A percentile compares a stretch with the other conserved stretches of the same genome.
phyloP scores from a whole-genome alignment of 2,329 filamentous ascomycete genomes.

The Leptodontidium sp. region DNA sequence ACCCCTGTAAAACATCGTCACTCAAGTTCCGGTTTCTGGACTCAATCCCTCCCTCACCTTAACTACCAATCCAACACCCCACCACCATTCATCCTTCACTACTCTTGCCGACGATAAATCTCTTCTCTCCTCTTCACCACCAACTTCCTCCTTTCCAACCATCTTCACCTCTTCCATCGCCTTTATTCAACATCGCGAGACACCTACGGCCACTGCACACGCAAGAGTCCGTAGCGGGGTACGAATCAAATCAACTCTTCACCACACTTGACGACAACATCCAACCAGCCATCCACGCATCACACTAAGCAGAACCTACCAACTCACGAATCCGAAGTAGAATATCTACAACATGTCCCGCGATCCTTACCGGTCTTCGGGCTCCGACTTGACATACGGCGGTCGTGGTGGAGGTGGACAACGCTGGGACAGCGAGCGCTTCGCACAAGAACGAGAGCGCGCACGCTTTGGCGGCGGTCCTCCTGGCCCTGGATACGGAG shows the following conservation, averaged over 20 bases:
- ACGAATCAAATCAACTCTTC: constrained; percentile 14
- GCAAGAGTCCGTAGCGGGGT: constrained; percentile 20
- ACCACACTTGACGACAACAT: constrained; percentile 3
- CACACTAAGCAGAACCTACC: background rate
- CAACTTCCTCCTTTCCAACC: constrained; percentile 31
- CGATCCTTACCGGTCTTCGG: constrained; percentile 47
- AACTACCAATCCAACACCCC: constrained; percentile 25
- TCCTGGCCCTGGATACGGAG: constrained; percentile 31
- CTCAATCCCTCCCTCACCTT: constrained; percentile 29
- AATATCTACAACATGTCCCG: constrained; percentile 37
- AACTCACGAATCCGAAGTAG: background rate
- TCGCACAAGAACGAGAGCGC: constrained; percentile 55
- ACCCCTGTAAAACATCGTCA: constrained; percentile 25
- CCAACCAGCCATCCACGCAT: background rate
- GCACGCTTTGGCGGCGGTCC: constrained; percentile 48
- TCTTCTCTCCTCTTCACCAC: constrained; percentile 30
- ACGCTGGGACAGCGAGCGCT: constrained; percentile 65
- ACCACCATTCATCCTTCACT: constrained; percentile 5
- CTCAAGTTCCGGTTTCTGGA: constrained; percentile 31
- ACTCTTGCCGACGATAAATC: constrained; percentile 28
- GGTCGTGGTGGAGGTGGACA: constrained; percentile 40
- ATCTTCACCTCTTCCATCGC: constrained; percentile 10
- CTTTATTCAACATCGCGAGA: constrained; percentile 13
- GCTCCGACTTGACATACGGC: constrained; percentile 49
- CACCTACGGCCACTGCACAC: constrained; percentile 1